These are phyloP conservation scores for Calonectria crousiana DNA, from an alignment of 2,329 filamentous ascomycete genomes.

Conservation along the genomic window DNA sequence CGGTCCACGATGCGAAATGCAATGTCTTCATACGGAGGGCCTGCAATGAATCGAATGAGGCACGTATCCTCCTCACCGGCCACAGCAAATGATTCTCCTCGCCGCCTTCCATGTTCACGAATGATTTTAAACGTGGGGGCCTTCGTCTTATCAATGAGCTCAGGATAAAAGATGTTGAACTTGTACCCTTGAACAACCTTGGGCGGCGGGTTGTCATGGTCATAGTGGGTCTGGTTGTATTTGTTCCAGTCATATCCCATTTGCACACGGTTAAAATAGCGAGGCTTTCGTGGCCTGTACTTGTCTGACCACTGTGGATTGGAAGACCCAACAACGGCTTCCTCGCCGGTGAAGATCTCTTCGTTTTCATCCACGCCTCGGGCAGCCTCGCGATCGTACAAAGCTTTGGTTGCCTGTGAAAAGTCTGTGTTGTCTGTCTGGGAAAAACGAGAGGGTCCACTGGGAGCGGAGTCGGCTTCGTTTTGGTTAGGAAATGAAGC, in stretches of 20 bases:
- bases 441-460: constrained; percentile 77
- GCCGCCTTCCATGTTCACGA: constrained; percentile 87
- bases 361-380: constrained; percentile 93
- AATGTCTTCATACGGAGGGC: constrained; percentile 95
- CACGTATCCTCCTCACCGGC: constrained; percentile 98
- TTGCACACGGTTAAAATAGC: constrained; percentile 97
- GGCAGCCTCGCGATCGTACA: constrained; percentile 94
- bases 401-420: constrained; percentile 85
- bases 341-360: constrained; percentile 94
- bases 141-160: constrained; percentile 93
- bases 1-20: constrained; percentile 98
- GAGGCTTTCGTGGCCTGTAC: constrained; percentile 89
- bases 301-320: constrained; percentile 86
- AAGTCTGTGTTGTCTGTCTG: constrained; percentile 80
- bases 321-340: constrained; percentile 71
- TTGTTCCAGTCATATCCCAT: constrained; percentile 99
- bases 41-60: constrained; percentile 93
- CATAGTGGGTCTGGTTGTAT: constrained; percentile 99
- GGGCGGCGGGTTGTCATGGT: constrained; percentile 96
- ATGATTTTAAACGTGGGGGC: constrained; percentile 97
- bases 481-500: constrained; percentile 42
- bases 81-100: constrained; percentile 91
- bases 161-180: constrained; percentile 99
- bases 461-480: constrained; percentile 53
- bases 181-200: constrained; percentile 99